phyloP scores from a whole-genome alignment of 768 basidiomycete genomes.

The Roridomyces roridus region DNA sequence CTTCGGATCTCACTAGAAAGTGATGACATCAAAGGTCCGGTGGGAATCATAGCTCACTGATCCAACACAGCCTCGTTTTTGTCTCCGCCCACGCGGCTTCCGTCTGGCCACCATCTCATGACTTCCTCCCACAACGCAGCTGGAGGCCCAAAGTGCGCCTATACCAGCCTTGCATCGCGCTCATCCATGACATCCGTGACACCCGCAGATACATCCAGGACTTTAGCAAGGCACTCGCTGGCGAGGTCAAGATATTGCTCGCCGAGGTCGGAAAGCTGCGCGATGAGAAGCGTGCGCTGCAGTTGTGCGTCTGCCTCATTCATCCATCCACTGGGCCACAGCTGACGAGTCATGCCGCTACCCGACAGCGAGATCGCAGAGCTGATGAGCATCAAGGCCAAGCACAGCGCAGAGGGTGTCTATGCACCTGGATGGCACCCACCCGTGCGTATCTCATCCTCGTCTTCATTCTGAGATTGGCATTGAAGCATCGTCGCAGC shows the following conservation, averaged over 20 bases:
- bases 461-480: neutral
- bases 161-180: neutral
- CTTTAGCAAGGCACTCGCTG: conserved; percentile 67
- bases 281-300: conserved; percentile 62
- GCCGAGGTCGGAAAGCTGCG: conserved; percentile 66
- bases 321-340: neutral
- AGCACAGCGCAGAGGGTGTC: conserved; percentile 65
- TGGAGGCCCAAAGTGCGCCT: neutral
- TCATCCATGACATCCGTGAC: neutral
- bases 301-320: conserved; percentile 47
- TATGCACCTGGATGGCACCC: conserved; percentile 61
- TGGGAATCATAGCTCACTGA: no score
- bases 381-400: conserved; percentile 63
- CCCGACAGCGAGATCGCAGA: conserved; percentile 61
- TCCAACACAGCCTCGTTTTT: no score
- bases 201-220: conserved; percentile 54
- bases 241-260: conserved; percentile 66
- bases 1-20: no score
- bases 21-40: no score
- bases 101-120: no score
- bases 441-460: conserved; percentile 34
- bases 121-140: neutral
- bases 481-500: neutral
- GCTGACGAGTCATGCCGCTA: no score
- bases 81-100: no score